Evolutionary conservation across 805 yeast species (phyloP).

Genomic region (Hanseniaspora taiwanica): DNA sequence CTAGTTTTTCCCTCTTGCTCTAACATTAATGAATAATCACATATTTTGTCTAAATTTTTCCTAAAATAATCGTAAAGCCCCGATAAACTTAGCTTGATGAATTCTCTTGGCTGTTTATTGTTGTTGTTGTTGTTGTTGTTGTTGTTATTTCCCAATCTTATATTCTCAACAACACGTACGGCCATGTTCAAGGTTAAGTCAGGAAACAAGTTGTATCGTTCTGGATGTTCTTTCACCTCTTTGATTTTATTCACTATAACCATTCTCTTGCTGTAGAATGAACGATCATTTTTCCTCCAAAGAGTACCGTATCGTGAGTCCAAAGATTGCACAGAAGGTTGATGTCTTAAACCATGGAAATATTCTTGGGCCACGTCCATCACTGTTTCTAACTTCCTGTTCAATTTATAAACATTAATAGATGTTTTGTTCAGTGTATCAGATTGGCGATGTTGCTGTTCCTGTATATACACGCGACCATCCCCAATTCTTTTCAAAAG

Average conservation of each 20-base stretch:
- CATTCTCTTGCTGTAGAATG: conserved; percentile 18
- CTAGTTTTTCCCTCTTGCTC: conserved; percentile 11
- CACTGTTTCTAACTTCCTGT: conserved; percentile 16
- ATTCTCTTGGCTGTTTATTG: conserved; percentile 6
- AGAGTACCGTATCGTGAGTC: conserved; percentile 19
- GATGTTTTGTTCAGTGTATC: neutral
- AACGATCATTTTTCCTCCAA: conserved; percentile 19
- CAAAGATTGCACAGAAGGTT: conserved; percentile 16
- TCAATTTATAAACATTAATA: conserved; percentile 11
- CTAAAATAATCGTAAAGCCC: conserved; percentile 18
- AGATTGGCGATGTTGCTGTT: neutral
- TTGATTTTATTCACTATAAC: conserved; percentile 15
- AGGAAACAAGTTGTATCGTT: conserved; percentile 11
- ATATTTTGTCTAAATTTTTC: conserved; percentile 13
- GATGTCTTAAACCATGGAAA: conserved; percentile 17
- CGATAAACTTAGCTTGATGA: conserved; percentile 13
- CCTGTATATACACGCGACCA: neutral
- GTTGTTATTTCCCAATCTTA: conserved; percentile 19
- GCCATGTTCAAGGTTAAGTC: conserved; percentile 11
- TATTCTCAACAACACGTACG: conserved; percentile 16
- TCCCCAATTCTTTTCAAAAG: conserved; percentile 3
- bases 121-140: conserved; percentile 8
- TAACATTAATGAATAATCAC: conserved; percentile 14
- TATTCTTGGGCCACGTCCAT: conserved; percentile 19
- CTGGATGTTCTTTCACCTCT: conserved; percentile 13